Conservation (phyloP, 495 filamentous ascomycete genomes). For the Hypoxylon crocopeplum region DNA sequence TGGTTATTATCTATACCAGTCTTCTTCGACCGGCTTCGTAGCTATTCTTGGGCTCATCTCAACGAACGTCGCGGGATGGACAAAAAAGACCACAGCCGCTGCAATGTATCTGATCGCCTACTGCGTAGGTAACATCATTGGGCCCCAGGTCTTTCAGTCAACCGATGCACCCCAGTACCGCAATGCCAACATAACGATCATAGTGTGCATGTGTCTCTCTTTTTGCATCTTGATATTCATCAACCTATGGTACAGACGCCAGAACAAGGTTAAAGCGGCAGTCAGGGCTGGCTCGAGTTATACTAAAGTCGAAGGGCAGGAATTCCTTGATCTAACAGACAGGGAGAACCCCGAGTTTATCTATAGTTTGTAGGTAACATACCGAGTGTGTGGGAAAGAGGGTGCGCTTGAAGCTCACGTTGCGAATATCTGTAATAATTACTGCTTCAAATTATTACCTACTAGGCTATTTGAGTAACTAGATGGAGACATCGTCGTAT, state of each 20-base stretch:
- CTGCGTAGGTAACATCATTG: slow-evolving; percentile 64
- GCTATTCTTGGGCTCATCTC: slow-evolving; percentile 64
- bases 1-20: slow-evolving; percentile 70
- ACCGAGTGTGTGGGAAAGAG: too few species aligned
- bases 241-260: slow-evolving; percentile 63
- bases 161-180: slow-evolving; percentile 63
- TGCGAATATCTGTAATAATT: too few species aligned
- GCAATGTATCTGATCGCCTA: slow-evolving; percentile 74
- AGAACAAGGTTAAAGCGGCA: slow-evolving; percentile 68
- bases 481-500: too few species aligned
- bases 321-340: slow-evolving; percentile 70
- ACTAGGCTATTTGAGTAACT: too few species aligned
- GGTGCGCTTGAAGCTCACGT: too few species aligned
- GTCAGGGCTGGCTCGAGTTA: slow-evolving; percentile 63
- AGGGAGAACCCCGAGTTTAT: slow-evolving; percentile 71
- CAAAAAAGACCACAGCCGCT: slow-evolving; percentile 77
- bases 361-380: slow-evolving; percentile 61
- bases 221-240: slow-evolving; percentile 66
- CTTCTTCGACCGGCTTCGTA: slow-evolving; percentile 65
- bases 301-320: slow-evolving; percentile 71
- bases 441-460: too few species aligned
- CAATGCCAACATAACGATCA: slow-evolving; percentile 71
- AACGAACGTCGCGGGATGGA: slow-evolving; percentile 74
- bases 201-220: slow-evolving; percentile 66
- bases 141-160: slow-evolving; percentile 46